Conservation (phyloP, 106 monocot species). For the Dioscorea zingiberensis region DNA sequence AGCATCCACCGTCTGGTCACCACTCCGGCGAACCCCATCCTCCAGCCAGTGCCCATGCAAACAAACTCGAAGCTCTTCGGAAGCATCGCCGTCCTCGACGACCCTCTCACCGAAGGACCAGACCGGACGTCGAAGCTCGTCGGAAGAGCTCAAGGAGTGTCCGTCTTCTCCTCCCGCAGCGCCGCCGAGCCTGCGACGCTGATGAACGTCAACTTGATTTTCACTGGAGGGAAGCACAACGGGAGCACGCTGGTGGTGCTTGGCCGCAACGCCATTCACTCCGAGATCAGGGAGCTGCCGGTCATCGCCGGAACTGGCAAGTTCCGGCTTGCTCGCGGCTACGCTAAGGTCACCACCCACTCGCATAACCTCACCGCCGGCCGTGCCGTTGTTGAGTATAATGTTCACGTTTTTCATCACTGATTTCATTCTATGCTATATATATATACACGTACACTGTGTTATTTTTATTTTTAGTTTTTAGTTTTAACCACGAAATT, state of each 20-base stretch:
- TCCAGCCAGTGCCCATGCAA: background rate
- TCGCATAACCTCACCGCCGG: too few relatives aligned
- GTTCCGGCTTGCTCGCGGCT: background rate
- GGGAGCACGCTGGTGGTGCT: background rate
- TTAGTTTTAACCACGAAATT: too few relatives aligned
- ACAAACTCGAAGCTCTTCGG: background rate
- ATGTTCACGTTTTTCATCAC: background rate
- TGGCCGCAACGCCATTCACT: background rate
- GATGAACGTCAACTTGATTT: background rate
- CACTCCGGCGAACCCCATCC: background rate
- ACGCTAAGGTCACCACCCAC: background rate
- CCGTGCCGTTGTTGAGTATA: background rate
- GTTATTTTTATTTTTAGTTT: too few relatives aligned
- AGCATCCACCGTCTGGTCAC: background rate
- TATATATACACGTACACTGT: too few relatives aligned
- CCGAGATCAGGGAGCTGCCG: conserved; percentile 1
- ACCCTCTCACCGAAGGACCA: background rate
- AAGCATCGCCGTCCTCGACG: background rate
- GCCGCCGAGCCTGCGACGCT: background rate
- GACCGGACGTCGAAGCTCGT: background rate
- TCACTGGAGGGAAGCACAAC: background rate
- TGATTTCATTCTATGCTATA: conserved; percentile 1
- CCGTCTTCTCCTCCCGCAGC: background rate
- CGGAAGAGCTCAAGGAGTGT: background rate
- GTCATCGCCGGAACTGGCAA: background rate